These are phyloP conservation scores for Kentomonas sorsogonicus DNA, from an alignment of 208 protist genomes.

Conservation along the genomic window DNA sequence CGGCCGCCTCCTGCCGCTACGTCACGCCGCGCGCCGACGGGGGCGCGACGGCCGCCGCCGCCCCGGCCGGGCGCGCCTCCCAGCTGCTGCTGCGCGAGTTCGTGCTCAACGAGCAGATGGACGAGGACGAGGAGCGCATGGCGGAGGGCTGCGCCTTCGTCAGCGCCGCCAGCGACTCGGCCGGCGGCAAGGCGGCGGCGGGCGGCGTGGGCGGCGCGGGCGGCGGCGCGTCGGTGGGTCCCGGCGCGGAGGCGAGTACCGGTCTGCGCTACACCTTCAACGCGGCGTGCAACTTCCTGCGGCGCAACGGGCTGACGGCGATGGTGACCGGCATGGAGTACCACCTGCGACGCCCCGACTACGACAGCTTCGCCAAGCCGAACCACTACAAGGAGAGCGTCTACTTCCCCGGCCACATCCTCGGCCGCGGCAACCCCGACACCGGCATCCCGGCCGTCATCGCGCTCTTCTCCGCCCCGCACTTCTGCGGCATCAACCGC, in stretches of 20 bases:
- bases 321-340: constrained; percentile 80
- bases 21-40: constrained; percentile 10
- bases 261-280: constrained; percentile 76
- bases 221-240: no score
- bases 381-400: constrained; percentile 77
- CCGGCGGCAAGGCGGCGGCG: no score
- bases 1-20: constrained; percentile 23
- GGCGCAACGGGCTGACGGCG: constrained; percentile 50
- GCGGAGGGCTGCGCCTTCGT: constrained; percentile 52
- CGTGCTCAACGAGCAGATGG: constrained; percentile 74
- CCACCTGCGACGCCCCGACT: constrained; percentile 56
- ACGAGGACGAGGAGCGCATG: constrained; percentile 76
- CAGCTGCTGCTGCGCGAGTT: constrained; percentile 46
- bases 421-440: constrained; percentile 54
- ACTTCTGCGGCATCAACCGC: constrained; percentile 75
- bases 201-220: constrained; percentile 30
- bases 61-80: no score
- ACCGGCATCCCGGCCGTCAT: constrained; percentile 52
- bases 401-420: constrained; percentile 72
- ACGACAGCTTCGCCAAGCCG: constrained; percentile 56
- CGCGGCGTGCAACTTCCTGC: constrained; percentile 75
- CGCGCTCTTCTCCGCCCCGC: constrained; percentile 73
- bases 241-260: no score
- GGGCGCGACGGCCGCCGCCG: background rate
- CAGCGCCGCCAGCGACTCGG: no score